Conservation (phyloP, 1,284 basidiomycete genomes). For the Pseudozyma pruni region DNA sequence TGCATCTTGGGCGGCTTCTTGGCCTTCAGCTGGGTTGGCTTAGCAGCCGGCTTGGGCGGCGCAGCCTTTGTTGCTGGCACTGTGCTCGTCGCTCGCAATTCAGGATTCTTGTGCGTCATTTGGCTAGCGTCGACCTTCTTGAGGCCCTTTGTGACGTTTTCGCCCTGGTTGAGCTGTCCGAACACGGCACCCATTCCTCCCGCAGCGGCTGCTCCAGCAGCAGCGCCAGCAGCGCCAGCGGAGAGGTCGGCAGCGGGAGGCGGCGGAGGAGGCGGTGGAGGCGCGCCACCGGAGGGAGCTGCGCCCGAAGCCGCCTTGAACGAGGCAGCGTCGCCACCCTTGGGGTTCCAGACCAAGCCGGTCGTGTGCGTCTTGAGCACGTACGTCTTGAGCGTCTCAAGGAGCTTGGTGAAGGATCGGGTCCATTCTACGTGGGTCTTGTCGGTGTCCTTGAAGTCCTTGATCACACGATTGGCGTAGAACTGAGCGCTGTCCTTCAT, state of each 20-base stretch:
- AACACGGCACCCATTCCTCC: constrained; percentile 87
- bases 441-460: constrained; percentile 87
- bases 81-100: constrained; percentile 72
- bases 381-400: constrained; percentile 85
- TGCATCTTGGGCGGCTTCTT: constrained; percentile 94
- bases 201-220: constrained; percentile 68
- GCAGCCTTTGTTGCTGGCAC: constrained; percentile 35
- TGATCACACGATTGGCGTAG: constrained; percentile 90
- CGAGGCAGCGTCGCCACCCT: constrained; percentile 45
- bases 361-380: constrained; percentile 87
- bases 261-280: constrained; percentile 70
- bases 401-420: constrained; percentile 76
- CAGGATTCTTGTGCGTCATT: constrained; percentile 99
- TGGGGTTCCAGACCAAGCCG: constrained; percentile 88
- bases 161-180: constrained; percentile 88
- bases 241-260: constrained; percentile 67
- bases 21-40: constrained; percentile 52
- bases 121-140: constrained; percentile 94
- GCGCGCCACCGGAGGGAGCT: constrained; percentile 73
- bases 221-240: constrained; percentile 56
- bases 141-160: constrained; percentile 86
- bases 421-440: constrained; percentile 91
- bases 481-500: constrained; percentile 89
- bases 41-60: constrained; percentile 53
- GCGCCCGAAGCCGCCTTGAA: constrained; percentile 60